Base-by-base conservation (phyloP, 2,329 filamentous ascomycete genomes). In the Neopestalotiopsis sp. region DNA sequence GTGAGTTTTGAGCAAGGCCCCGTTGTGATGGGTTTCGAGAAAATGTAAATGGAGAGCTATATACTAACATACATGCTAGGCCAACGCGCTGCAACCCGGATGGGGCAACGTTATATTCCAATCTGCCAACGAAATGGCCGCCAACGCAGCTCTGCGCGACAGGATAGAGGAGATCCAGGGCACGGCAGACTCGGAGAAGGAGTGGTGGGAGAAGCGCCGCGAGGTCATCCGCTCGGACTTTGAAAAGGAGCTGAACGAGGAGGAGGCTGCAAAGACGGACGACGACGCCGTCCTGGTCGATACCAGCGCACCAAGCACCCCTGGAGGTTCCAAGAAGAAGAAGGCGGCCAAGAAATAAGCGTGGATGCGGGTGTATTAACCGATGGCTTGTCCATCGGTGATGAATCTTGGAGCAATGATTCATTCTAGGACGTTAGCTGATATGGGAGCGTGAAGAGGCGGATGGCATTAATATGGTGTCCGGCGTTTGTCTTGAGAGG, bases 31-130 rank as follows among this genome's bases (percentile, higher is more conserved):
- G 30, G 30, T 59, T 7, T 34, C 59, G 34, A 40, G 59, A 14
- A 9, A n/a, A 9, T 6, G 17, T 6, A 34, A 13, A 30, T 7
- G 13, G 24, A 38, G 30, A 17, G 45, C 45, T 52, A 20, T 24
- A n/a, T 40, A 40, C 32, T 34, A 62, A 62, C 30, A 9, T 17
- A 40, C 14, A 24, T 32, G 14, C 57, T 73, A 98, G 94, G 96
- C 97, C 75, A 98, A 98, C 79, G 94, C 93, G 24, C 92, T 98
- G 72, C 87, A 90, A 1, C 91, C 93, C 63, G 91, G 92, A 80
- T 99, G 96, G 96, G 96, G 96, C 71, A 91, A 96, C 78, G 90
- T 89, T 68, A 98, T 99, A 80, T 99, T 99, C 88, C 96, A 99
- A 81, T 95, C 93, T 60, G 96, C 96, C 67, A 97, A 97, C 81